Evolutionary conservation across 495 filamentous ascomycete species (phyloP), one percentile per base, ranked within the genome.

Genomic region (Lepraria neglecta): DNA sequence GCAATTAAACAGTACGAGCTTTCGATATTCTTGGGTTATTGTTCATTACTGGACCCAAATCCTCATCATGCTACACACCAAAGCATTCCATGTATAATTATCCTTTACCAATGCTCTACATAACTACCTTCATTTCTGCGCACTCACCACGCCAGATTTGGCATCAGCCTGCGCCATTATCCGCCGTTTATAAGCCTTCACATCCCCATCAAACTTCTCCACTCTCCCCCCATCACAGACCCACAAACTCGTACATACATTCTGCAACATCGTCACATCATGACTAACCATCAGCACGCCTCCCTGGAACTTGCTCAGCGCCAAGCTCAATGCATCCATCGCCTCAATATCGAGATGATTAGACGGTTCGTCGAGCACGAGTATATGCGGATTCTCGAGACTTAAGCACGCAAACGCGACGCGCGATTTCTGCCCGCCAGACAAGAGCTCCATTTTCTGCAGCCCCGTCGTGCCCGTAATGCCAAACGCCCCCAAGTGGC

Each of bases 301-400:
- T 47, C 94, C 94, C 74, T 95, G 80, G 74, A 97, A 99, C 62
- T 85, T 82, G 65, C 83, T 79, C 53, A 99, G 80, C 28, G 95
- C 94, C 44, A 85, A 82, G 1, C 87, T 83, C 17, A 99, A 74
- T 12, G 95, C 94, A 76, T 99, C 94, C 94, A 99, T 99, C 60
- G 95, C 94, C 72, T 99, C 94, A 68, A 99, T 97, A 83, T 99
- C 94, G 69, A 99, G 76, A 68, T 99, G 94, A 76, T 99, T 99
- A 57, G 89, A 94, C 69, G 94, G 94, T 71, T 99, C 94, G 80
- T 99, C 94, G 47, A 99, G 88, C 55, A 99, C 95, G 28, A 99
- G 78, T 64, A 99, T 97, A 71, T 99, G 94, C 17, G 94, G 94
- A 73, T 97, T 95, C 27, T 83, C 88, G 56, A 99, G 75, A 3